Evolutionary conservation across 2,329 filamentous ascomycete genomes (phyloP), one percentile per base, ranked within the genome.

Genomic region (Lachnellula cervina): DNA sequence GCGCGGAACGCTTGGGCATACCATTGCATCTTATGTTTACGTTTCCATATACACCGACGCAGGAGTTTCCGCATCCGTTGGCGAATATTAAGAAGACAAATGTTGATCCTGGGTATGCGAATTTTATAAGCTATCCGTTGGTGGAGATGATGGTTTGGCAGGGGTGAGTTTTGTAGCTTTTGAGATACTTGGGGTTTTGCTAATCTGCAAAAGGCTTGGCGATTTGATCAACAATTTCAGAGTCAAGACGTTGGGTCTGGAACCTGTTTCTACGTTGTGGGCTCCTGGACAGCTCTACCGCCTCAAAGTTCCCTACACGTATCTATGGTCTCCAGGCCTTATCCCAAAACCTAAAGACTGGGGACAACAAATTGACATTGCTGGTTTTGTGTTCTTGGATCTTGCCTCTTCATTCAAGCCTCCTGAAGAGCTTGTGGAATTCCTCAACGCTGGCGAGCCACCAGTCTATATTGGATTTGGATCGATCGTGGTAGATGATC

Each of bases 91-190:
- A 86, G 66, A 80, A 80, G 58, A 83, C 80, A 16, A 89, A 90
- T 60, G 81, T 90, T 8, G 87, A 91, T 63, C 77, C 81, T 1
- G 83, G 82, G 19, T 89, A 89, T 66, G 83, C 86, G 13, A 94
- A 93, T 70, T 90, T 89, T 67, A 89, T 93, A 69, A 87, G 83
- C 1, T 94, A 92, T 67, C 84, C 87, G 0, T 72, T 93, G 37
- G 87, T 93, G 1, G 89, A 93, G 68, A 87, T 90, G 82, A 89
- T 93, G 80, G 88, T 90, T 1, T 96, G 91, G 91, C 90, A 96
- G 70, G 92, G 91, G 76, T 68, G 57, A 57, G 63, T 64, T 14
- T 40, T 35, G n/a, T 19, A 13, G 14, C 37, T 13, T 19, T 51
- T 32, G 19, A 38, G 9, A 8, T 48, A 3, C 55, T 16, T 34